These are phyloP conservation scores for Streptanthus diversifolius DNA, from an alignment of 345 rosid genomes.

Conservation along the genomic window DNA sequence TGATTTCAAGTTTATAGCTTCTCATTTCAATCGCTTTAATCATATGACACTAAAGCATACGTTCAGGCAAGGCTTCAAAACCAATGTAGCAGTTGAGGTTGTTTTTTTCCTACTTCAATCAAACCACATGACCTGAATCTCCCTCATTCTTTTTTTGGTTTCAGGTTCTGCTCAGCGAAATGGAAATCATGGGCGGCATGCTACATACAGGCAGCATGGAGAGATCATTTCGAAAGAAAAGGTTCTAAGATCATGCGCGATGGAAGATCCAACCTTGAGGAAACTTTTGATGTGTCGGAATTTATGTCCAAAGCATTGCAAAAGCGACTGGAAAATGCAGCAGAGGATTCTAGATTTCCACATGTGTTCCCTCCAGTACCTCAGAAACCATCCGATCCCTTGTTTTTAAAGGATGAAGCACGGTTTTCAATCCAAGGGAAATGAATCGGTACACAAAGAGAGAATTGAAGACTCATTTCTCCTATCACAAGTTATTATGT, in stretches of 20 bases:
- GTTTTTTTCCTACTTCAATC: not conserved
- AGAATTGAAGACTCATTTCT: too few relatives aligned
- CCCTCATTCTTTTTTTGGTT: not conserved
- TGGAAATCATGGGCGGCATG: conserved; percentile 69
- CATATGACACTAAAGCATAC: conserved; percentile 36
- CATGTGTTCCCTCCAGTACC: too few relatives aligned
- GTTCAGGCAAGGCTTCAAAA: conserved; percentile 41
- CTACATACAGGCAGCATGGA: conserved; percentile 73
- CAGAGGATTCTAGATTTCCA: too few relatives aligned
- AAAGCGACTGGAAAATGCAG: too few relatives aligned
- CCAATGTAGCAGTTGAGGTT: not conserved
- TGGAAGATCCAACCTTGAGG: not conserved
- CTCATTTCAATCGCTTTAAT: conserved; percentile 37
- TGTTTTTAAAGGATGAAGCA: too few relatives aligned
- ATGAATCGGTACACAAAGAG: too few relatives aligned
- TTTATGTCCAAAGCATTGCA: too few relatives aligned
- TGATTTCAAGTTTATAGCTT: conserved; percentile 42
- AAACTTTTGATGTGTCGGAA: too few relatives aligned
- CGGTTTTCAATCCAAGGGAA: too few relatives aligned
- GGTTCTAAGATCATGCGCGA: not conserved
- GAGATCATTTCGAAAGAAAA: conserved; percentile 45
- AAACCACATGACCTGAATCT: not conserved
- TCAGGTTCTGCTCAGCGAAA: conserved; percentile 54
- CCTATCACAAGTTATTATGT: too few relatives aligned
- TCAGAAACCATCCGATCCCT: too few relatives aligned